phyloP scores from a whole-genome alignment of 768 basidiomycete species.

The Nevesoporus exiguus region DNA sequence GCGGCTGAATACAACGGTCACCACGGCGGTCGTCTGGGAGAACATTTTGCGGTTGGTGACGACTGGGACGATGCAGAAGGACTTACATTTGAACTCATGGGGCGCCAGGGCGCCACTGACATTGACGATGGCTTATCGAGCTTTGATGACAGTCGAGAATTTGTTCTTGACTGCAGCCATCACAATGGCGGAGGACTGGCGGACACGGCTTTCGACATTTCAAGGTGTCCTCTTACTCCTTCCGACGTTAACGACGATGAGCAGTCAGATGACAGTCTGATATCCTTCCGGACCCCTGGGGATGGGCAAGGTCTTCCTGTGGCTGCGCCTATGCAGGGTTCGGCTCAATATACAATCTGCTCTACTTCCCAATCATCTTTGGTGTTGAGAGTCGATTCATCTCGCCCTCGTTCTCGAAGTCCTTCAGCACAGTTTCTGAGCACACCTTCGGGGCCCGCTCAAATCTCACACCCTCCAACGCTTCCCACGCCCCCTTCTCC shows the following conservation, averaged over 20 bases:
- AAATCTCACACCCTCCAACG: neutral
- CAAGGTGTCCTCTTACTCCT: constrained; percentile 18
- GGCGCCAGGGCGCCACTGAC: neutral
- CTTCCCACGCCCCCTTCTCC: constrained; percentile 10
- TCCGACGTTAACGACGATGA: constrained; percentile 29
- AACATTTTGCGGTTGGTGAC: constrained; percentile 21
- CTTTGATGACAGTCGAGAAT: constrained; percentile 6
- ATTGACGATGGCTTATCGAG: neutral
- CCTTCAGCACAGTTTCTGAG: constrained; percentile 4
- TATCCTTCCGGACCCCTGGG: constrained; percentile 26
- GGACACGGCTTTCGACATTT: constrained; percentile 20
- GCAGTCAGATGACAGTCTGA: constrained; percentile 27
- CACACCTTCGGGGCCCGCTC: neutral
- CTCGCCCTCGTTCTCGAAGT: constrained; percentile 26
- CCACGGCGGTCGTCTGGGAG: constrained; percentile 26
- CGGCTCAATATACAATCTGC: neutral
- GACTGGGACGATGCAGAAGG: constrained; percentile 25
- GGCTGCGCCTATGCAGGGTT: neutral
- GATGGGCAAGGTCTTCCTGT: constrained; percentile 20
- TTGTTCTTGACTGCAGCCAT: constrained; percentile 4
- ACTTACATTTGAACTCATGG: constrained; percentile 18
- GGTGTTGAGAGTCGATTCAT: constrained; percentile 25
- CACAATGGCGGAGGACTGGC: constrained; percentile 5
- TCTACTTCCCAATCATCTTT: constrained; percentile 2
- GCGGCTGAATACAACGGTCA: constrained; percentile 19